Conservation (phyloP, 257 asterid genomes). For the Nicotiana undulata region DNA sequence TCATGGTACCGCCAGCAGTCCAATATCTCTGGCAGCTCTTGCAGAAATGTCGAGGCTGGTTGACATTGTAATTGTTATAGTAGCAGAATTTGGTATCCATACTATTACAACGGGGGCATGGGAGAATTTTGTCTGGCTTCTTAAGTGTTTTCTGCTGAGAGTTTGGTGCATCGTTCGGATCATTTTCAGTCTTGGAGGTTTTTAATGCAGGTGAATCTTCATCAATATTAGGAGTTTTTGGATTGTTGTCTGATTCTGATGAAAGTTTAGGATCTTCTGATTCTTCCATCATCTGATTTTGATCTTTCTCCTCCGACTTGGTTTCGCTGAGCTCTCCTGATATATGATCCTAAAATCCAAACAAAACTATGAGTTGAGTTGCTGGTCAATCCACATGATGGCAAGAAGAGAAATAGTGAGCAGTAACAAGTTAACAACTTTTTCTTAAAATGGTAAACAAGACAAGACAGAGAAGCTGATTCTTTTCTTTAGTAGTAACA, state of each 20-base stretch:
- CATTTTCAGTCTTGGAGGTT: conserved; percentile 21
- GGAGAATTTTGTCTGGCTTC: conserved; percentile 80
- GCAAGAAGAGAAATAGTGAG: too few species aligned
- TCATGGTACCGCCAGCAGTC: conserved; percentile 95
- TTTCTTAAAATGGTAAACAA: not conserved
- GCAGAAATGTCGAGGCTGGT: conserved; percentile 91
- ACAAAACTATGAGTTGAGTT: conserved; percentile 1
- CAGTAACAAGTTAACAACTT: too few species aligned
- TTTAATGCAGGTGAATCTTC: conserved; percentile 29
- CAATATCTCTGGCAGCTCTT: conserved; percentile 93
- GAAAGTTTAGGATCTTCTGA: conserved; percentile 14
- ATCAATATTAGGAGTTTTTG: conserved; percentile 21
- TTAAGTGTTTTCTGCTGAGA: conserved; percentile 47
- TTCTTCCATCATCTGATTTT: conserved; percentile 22
- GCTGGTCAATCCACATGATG: not conserved
- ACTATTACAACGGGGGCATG: conserved; percentile 94
- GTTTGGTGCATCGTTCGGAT: conserved; percentile 22
- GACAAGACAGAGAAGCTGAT: not conserved
- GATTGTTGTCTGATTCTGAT: conserved; percentile 23
- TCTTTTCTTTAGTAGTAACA: not conserved
- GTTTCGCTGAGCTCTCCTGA: conserved; percentile 22
- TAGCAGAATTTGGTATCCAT: conserved; percentile 89
- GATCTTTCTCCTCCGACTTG: conserved; percentile 21
- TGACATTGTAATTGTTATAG: conserved; percentile 78
- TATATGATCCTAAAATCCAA: conserved; percentile 33